phyloP scores from a whole-genome alignment of 1,139 yeast genomes.

The Blastobotrys ciferrii region DNA sequence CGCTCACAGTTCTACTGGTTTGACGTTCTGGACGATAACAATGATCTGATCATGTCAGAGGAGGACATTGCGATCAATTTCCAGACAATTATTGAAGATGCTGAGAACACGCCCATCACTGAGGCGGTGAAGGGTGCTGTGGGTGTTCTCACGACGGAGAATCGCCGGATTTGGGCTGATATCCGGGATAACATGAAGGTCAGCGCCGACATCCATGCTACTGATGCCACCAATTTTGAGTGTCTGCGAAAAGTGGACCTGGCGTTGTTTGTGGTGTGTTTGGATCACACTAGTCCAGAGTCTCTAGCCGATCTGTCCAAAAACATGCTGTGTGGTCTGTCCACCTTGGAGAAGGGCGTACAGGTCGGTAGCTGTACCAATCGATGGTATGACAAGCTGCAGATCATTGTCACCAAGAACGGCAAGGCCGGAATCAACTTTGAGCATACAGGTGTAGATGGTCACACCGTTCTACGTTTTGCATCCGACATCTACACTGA shows the following conservation, averaged over 20 bases:
- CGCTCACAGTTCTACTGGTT: constrained; percentile 93
- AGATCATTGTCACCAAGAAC: constrained; percentile 82
- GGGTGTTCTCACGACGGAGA: constrained; percentile 87
- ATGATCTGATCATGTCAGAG: constrained; percentile 68
- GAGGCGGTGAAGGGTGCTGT: constrained; percentile 80
- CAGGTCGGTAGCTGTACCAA: constrained; percentile 94
- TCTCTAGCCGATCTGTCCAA: constrained; percentile 68
- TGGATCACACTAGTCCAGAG: constrained; percentile 71
- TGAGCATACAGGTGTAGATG: constrained; percentile 95
- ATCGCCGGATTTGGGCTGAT: constrained; percentile 80
- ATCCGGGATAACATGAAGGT: constrained; percentile 52
- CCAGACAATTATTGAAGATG: constrained; percentile 72
- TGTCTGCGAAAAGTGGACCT: constrained; percentile 73
- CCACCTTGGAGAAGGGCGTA: constrained; percentile 75
- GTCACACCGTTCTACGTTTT: constrained; percentile 85
- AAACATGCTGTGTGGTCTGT: constrained; percentile 83
- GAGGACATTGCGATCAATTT: constrained; percentile 73
- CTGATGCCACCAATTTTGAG: constrained; percentile 50
- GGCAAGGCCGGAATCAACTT: constrained; percentile 93
- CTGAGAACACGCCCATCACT: constrained; percentile 54
- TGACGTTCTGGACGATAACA: constrained; percentile 73
- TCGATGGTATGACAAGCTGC: constrained; percentile 92
- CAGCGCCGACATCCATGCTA: constrained; percentile 37
- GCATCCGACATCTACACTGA: constrained; percentile 91
- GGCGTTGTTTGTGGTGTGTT: constrained; percentile 75